Evolutionary conservation across 2,329 filamentous ascomycete species (phyloP).

Genomic region (Ophiocordyceps camponoti-leonardi): DNA sequence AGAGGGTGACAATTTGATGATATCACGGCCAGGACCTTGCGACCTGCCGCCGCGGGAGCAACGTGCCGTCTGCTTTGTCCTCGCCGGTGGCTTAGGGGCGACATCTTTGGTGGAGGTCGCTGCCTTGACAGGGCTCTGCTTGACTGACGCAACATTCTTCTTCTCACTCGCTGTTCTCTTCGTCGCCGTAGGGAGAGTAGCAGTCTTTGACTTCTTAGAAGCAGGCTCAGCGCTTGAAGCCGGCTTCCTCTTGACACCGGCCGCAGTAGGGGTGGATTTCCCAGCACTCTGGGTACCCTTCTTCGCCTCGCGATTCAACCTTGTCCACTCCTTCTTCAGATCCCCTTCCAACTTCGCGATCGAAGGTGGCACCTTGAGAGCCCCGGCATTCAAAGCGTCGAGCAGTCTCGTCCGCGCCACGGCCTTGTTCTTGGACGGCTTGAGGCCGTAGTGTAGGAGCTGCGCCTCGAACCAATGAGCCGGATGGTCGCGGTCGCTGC

Average conservation of each 20-base stretch:
- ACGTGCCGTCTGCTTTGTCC: background rate
- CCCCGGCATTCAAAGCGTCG: slow-evolving; percentile 32
- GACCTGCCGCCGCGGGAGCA: slow-evolving; percentile 5
- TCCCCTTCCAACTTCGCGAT: slow-evolving; percentile 32
- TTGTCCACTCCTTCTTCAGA: slow-evolving; percentile 39
- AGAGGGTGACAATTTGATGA: background rate
- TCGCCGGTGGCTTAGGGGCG: background rate
- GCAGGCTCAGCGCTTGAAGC: background rate
- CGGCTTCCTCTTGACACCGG: slow-evolving; percentile 13
- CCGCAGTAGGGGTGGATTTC: background rate
- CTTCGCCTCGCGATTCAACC: slow-evolving; percentile 30
- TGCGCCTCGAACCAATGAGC: slow-evolving; percentile 47
- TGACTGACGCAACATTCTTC: too few relatives aligned
- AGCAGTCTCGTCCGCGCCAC: slow-evolving; percentile 39
- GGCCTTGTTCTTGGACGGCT: slow-evolving; percentile 37
- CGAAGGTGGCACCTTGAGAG: slow-evolving; percentile 28
- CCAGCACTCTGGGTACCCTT: slow-evolving; percentile 6
- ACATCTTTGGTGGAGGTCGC: background rate
- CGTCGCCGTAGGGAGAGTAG: background rate
- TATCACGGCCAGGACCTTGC: slow-evolving; percentile 3
- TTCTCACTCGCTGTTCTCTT: background rate
- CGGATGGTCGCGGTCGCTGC: slow-evolving; percentile 27
- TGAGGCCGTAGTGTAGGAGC: slow-evolving; percentile 43
- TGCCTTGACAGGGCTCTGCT: too few relatives aligned
- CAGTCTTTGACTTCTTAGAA: slow-evolving; percentile 6